These are phyloP conservation scores for Linnemannia zychae DNA, from an alignment of 192 early-diverging fungal genomes.

Conservation along the genomic window DNA sequence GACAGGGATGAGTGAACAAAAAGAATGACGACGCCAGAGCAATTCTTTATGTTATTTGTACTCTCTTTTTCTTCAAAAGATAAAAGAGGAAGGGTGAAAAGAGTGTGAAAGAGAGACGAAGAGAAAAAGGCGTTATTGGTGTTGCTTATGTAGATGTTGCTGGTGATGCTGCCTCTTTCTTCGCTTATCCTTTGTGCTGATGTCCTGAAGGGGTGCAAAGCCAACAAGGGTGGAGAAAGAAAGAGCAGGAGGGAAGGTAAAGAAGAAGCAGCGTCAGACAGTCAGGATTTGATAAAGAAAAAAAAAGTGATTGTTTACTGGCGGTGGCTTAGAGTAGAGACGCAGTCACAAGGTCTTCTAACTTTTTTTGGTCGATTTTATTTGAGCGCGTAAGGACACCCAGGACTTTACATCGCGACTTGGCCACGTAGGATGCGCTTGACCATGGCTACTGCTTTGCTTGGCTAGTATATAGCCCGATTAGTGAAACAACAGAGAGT, in stretches of 20 bases:
- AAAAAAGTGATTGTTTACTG: conserved; percentile 8
- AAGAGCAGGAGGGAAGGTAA: neutral
- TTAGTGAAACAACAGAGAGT: neutral
- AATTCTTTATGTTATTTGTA: neutral
- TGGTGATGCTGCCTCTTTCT: neutral
- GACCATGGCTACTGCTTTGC: conserved; percentile 21
- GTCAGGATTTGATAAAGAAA: neutral
- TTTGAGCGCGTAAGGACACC: too few relatives aligned
- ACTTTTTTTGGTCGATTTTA: neutral
- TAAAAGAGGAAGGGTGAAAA: neutral
- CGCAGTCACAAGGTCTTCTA: neutral
- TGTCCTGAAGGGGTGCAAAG: conserved; percentile 1
- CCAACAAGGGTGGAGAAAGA: conserved; percentile 2
- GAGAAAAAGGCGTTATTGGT: neutral
- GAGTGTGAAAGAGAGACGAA: neutral
- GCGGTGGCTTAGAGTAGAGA: neutral
- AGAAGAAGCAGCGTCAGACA: too few relatives aligned
- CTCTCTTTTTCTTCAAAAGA: neutral
- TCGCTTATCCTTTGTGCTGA: neutral
- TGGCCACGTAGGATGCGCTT: conserved; percentile 29
- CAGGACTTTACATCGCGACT: conserved; percentile 5
- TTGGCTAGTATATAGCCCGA: conserved; percentile 17
- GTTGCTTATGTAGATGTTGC: too few relatives aligned
- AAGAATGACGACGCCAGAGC: neutral
- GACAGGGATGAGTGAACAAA: neutral